Evolutionary conservation across 768 basidiomycete genomes (phyloP).

Genomic region (Termitomyces titanicus): DNA sequence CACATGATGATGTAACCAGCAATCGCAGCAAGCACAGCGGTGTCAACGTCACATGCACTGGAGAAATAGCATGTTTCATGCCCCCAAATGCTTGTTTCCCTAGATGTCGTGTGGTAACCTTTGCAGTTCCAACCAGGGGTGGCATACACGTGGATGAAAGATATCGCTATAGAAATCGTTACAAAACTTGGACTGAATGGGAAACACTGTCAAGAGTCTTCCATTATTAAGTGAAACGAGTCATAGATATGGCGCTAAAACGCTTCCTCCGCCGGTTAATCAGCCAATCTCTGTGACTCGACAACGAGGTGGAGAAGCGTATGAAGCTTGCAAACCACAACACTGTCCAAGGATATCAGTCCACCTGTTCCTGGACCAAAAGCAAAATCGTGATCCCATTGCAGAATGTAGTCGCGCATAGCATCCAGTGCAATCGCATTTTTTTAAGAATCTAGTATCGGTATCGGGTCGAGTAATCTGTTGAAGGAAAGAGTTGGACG

Average conservation of each 20-base stretch:
- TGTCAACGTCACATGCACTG: too few species aligned
- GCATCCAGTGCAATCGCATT: background rate
- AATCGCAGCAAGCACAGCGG: too few species aligned
- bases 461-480: slow-evolving; percentile 2
- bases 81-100: background rate
- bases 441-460: background rate
- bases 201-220: background rate
- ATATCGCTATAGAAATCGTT: background rate
- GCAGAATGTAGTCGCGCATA: background rate
- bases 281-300: too few species aligned
- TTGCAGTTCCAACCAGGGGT: background rate
- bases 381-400: background rate
- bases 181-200: background rate
- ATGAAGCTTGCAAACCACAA: background rate
- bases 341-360: background rate
- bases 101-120: background rate
- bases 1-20: background rate
- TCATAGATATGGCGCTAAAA: background rate
- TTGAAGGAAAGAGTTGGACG: background rate
- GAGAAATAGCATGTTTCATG: background rate
- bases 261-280: background rate
- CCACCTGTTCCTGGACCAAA: background rate
- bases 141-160: background rate
- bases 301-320: background rate
- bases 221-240: background rate